Evolutionary conservation across 306 rosid species (phyloP).

Genomic region (Vachellia collinsii): DNA sequence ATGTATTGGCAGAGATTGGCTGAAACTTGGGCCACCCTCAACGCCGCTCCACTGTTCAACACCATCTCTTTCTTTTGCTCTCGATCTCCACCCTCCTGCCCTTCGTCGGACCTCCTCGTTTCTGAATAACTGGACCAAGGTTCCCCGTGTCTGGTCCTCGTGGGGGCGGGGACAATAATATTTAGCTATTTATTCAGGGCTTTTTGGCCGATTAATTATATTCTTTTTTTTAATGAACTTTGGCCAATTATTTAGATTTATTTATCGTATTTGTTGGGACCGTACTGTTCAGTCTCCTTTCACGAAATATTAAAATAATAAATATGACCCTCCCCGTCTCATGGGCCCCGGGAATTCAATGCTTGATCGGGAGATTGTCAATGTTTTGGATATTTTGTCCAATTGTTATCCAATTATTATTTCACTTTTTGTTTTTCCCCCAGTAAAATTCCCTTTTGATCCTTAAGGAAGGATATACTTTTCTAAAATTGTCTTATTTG

Average conservation of each 20-base stretch:
- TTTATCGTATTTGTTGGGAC: too few relatives aligned
- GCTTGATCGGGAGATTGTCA: background rate
- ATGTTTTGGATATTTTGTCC: background rate
- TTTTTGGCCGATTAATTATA: too few relatives aligned
- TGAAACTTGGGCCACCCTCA: constrained; percentile 64
- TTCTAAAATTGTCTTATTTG: too few relatives aligned
- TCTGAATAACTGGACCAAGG: background rate
- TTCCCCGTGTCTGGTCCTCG: background rate
- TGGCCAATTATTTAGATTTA: too few relatives aligned
- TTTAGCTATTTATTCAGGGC: too few relatives aligned
- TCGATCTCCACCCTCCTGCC: background rate
- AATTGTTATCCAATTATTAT: background rate
- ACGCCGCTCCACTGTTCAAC: constrained; percentile 59
- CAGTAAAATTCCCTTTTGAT: background rate
- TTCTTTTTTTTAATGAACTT: too few relatives aligned
- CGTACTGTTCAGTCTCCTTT: too few relatives aligned
- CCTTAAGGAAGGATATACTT: too few relatives aligned
- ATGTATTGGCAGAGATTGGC: constrained; percentile 71
- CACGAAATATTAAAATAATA: too few relatives aligned
- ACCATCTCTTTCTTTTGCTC: constrained; percentile 51
- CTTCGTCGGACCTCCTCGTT: background rate
- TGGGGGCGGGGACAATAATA: background rate
- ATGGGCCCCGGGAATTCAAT: background rate
- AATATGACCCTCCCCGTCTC: background rate
- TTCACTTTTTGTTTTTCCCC: too few relatives aligned